Percentiles rank a stretch among this genome's conserved stretches.
Evolutionary conservation across 2,329 filamentous ascomycete genomes (phyloP).

Genomic region (Acrodontium crateriforme): DNA sequence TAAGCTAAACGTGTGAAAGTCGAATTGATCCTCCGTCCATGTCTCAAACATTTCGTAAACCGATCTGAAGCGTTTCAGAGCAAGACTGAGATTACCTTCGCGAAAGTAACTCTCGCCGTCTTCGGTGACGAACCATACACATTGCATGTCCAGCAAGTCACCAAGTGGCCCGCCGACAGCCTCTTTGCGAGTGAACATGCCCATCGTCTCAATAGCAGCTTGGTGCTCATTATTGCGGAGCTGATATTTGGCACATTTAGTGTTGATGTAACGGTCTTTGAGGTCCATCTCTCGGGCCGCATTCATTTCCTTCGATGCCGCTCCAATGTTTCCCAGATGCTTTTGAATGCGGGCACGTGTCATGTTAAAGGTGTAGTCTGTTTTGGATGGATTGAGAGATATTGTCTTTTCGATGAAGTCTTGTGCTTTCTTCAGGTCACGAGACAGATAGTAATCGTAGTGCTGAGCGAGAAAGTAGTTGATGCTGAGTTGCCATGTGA

Average conservation of each 20-base stretch:
- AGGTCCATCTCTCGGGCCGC: conserved; percentile 71
- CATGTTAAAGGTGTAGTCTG: conserved; percentile 88
- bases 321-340: conserved; percentile 64
- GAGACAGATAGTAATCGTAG: conserved; percentile 83
- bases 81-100: conserved; percentile 67
- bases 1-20: conserved; percentile 97
- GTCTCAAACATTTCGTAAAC: conserved; percentile 89
- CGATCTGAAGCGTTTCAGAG: conserved; percentile 81
- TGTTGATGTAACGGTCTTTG: conserved; percentile 94
- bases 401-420: conserved; percentile 76
- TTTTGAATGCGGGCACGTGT: conserved; percentile 93
- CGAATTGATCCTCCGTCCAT: conserved; percentile 97
- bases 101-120: conserved; percentile 82
- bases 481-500: conserved; percentile 58
- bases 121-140: conserved; percentile 91
- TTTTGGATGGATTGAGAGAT: conserved; percentile 61
- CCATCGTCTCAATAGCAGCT: conserved; percentile 73
- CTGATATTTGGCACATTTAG: conserved; percentile 94
- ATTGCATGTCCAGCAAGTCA: conserved; percentile 96
- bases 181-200: conserved; percentile 87
- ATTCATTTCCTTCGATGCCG: conserved; percentile 80
- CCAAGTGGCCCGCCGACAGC: conserved; percentile 74
- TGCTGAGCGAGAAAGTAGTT: conserved; percentile 93
- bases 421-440: conserved; percentile 67
- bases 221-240: conserved; percentile 85